Base-by-base conservation (phyloP, 192 early-diverging fungal species). In the Podila horticola region DNA sequence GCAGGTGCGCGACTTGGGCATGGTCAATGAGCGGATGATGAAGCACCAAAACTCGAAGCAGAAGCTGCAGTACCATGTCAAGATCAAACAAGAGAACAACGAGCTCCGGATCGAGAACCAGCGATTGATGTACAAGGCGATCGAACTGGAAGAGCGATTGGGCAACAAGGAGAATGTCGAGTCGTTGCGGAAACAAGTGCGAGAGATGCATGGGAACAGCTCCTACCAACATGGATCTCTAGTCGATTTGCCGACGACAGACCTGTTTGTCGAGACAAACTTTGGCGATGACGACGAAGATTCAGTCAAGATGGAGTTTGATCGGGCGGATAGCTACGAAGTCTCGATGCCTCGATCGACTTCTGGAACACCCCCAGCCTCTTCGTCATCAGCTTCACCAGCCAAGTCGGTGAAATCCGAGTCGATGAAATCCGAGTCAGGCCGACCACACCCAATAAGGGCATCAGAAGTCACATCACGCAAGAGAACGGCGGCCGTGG, bases 61-160 rank as follows among this genome's bases (percentile, higher is more conserved):
- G 33, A 84, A 84, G 61, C 75, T 84, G 0, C 83, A 84, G 58
- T 84, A 84, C 10, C 83, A 84, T 28, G 83, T 84, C 57, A 84
- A 84, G 72, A 84, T 84, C 59, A 84, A 84, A 36, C 83, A 84
- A 63, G 74, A 84, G 51, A 84, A 84, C 59, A 84, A 84, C 31
- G 83, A 77, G 26, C 83, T 84, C 38, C 71, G 83, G 62, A 81
- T 73, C 13, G 77, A 81, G 77, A 81, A 81, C 38, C 77, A 81
- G 55, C 66, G 77, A 3, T 58, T 81, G 10, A 81, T 81, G 77
- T 81, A 73, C 61, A 72, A 60, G 45, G 71, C 77, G 41, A 81
- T 81, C 34, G 77, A 81, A 31, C 30, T 81, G 52, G 77, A 81
- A 17, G 77, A 81, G 51, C 59, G 62, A 29, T 62, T 81, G n/a